Base-by-base conservation (phyloP, 2,329 filamentous ascomycete genomes). In the Coleophoma eucalyptorum region DNA sequence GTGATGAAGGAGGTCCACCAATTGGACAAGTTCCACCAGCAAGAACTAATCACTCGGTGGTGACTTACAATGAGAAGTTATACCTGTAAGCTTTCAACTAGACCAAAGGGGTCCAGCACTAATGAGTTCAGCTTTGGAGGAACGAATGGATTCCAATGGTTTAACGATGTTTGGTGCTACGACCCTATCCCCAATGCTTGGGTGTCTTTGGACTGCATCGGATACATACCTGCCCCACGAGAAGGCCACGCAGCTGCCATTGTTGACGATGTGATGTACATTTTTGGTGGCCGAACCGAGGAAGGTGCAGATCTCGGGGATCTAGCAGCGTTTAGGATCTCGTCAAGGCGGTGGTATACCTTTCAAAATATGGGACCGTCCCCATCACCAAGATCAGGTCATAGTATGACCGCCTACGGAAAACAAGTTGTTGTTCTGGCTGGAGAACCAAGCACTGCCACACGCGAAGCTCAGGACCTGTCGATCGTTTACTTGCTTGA, bases 321-420 rank as follows among this genome's bases (percentile, higher is more conserved):
- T 68, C 77, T 99, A 41, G 93, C 94, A 2, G 94, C 94, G 10
- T 90, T 90, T 69, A 79, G 84, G 46, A 89, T 89, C 60, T 83
- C 87, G 1, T 91, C 91, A 11, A 85, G 90, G 57, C 83, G 94
- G 53, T 99, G 94, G 94, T 99, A 97, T 68, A 99, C 94, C 34
- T 99, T 99, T 71, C 94, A 99, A 65, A 99, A 99, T 65, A 99
- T 99, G 94, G 94, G 94, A 0, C 92, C 92, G 3, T 95, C 92
- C 1, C 94, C 94, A 0, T 97, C 92, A 3, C 86, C 94, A 32
- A 81, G 94, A 53, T 97, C 93, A 15, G 94, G 94, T 1, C 94
- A 99, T 68, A 97, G 91, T 68, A 97, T 99, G 94, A 97, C 94
- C 2, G 86, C 91, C 2, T 90, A 93, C 55, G 90, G 90, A 31